Conservation (phyloP, 352 stramenopile species). For the Phytophthora ramorum region DNA sequence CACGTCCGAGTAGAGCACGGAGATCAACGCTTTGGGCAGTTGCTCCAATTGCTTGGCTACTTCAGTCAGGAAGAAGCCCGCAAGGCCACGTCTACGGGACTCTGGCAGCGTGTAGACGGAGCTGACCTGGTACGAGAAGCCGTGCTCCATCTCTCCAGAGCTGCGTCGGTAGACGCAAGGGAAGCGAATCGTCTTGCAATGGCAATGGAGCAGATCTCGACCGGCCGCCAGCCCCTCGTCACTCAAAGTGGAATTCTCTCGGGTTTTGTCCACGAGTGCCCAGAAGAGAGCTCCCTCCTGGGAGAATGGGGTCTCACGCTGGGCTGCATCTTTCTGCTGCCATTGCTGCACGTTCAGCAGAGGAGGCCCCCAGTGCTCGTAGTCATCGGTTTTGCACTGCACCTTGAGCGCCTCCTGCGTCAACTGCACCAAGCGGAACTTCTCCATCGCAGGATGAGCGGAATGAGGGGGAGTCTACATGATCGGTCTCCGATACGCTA, state of each 20-base stretch:
- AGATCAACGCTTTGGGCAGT: constrained; percentile 38
- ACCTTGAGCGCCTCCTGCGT: constrained; percentile 56
- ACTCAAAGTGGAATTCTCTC: constrained; percentile 19
- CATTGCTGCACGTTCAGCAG: constrained; percentile 48
- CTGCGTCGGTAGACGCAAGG: constrained; percentile 44
- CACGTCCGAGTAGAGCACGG: constrained; percentile 63
- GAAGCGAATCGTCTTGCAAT: constrained; percentile 63
- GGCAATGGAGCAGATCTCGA: constrained; percentile 43
- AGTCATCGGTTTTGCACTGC: constrained; percentile 68
- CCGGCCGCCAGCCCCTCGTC: constrained; percentile 29
- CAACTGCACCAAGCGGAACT: constrained; percentile 62
- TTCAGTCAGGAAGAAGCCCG: constrained; percentile 45
- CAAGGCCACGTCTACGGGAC: constrained; percentile 50
- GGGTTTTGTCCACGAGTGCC: constrained; percentile 50
- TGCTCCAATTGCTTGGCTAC: constrained; percentile 38
- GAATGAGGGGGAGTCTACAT: constrained; percentile 2
- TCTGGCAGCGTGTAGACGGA: constrained; percentile 65
- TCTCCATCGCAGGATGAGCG: constrained; percentile 10
- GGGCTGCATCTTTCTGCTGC: constrained; percentile 47
- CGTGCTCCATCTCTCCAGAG: constrained; percentile 38
- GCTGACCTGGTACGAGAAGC: constrained; percentile 58
- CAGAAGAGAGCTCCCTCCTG: constrained; percentile 58
- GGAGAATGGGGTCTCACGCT: constrained; percentile 54
- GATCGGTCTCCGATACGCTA: constrained; percentile 1
- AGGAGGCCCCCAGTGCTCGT: constrained; percentile 52